Conservation (phyloP, 2,329 filamentous ascomycete genomes). For the Aureobasidium leucospermi region DNA sequence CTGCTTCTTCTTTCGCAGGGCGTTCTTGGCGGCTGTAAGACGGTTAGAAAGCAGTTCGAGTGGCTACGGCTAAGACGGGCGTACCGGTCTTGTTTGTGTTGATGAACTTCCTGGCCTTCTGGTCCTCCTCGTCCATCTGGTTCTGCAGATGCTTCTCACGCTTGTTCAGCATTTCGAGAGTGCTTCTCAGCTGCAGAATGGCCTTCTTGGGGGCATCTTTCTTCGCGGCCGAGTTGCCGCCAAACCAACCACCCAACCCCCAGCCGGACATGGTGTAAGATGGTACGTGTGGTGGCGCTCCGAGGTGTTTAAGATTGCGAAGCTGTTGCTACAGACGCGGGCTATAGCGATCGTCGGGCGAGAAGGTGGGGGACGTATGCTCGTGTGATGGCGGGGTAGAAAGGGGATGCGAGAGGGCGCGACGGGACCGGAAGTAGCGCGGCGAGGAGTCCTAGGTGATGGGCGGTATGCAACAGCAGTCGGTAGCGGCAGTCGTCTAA, state of each 20-base stretch:
- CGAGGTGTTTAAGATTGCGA: neutral
- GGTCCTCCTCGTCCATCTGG: slow-evolving; percentile 90
- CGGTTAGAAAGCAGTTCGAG: slow-evolving; percentile 10
- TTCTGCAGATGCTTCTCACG: slow-evolving; percentile 83
- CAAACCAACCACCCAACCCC: slow-evolving; percentile 75
- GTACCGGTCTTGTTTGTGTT: slow-evolving; percentile 84
- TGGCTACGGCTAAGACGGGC: slow-evolving; percentile 22
- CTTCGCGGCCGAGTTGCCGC: slow-evolving; percentile 67
- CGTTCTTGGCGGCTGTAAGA: slow-evolving; percentile 74
- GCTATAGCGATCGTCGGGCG: slow-evolving; percentile 10
- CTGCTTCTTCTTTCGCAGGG: slow-evolving; percentile 87
- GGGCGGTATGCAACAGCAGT: neutral
- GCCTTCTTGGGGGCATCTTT: slow-evolving; percentile 96
- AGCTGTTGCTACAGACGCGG: neutral
- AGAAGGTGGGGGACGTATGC: slow-evolving; percentile 4
- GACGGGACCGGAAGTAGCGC: neutral
- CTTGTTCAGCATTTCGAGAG: slow-evolving; percentile 97
- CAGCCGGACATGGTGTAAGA: slow-evolving; percentile 46
- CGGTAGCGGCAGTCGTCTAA: neutral
- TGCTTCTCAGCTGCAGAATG: slow-evolving; percentile 77
- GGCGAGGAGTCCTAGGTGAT: neutral
- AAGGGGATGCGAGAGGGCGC: neutral
- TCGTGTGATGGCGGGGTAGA: slow-evolving; percentile 3
- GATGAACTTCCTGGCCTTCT: slow-evolving; percentile 80
- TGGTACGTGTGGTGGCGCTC: neutral